These are phyloP conservation scores for Ganoderma resinaceum DNA, from an alignment of 1,284 basidiomycete genomes.

Conservation along the genomic window DNA sequence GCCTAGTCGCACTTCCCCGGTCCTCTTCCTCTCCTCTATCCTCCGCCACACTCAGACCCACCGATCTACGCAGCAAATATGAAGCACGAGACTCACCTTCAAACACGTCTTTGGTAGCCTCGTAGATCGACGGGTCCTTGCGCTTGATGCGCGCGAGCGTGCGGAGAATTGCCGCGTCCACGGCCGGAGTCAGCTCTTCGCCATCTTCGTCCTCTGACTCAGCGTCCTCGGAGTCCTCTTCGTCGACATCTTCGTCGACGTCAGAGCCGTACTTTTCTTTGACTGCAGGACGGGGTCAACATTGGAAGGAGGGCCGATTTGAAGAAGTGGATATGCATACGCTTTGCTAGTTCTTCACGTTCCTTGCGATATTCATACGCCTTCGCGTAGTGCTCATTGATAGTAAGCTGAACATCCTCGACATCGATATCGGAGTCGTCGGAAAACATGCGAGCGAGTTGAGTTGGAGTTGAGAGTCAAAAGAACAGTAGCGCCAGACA, in stretches of 20 bases:
- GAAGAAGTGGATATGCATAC: slow-evolving; percentile 55
- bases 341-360: slow-evolving; percentile 80
- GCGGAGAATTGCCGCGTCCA: slow-evolving; percentile 94
- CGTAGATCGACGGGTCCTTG: slow-evolving; percentile 87
- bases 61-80: neutral
- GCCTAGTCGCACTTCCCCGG: slow-evolving; percentile 38
- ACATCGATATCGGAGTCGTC: slow-evolving; percentile 58
- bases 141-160: slow-evolving; percentile 89
- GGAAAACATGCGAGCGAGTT: slow-evolving; percentile 46
- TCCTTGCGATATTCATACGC: slow-evolving; percentile 85
- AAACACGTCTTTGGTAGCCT: slow-evolving; percentile 75
- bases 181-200: slow-evolving; percentile 91
- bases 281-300: slow-evolving; percentile 52
- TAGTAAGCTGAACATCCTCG: slow-evolving; percentile 60
- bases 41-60: neutral
- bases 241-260: slow-evolving; percentile 50
- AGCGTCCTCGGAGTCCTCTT: slow-evolving; percentile 76
- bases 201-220: slow-evolving; percentile 96
- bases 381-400: slow-evolving; percentile 86
- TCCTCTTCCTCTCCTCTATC: slow-evolving; percentile 71
- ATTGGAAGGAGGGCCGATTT: neutral
- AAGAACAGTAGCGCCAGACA: too few relatives aligned
- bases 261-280: slow-evolving; percentile 90
- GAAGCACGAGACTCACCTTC: slow-evolving; percentile 58
- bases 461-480: too few relatives aligned